Evolutionary conservation across 352 stramenopile genomes (phyloP).

Genomic region (Globisporangium apiculatum): DNA sequence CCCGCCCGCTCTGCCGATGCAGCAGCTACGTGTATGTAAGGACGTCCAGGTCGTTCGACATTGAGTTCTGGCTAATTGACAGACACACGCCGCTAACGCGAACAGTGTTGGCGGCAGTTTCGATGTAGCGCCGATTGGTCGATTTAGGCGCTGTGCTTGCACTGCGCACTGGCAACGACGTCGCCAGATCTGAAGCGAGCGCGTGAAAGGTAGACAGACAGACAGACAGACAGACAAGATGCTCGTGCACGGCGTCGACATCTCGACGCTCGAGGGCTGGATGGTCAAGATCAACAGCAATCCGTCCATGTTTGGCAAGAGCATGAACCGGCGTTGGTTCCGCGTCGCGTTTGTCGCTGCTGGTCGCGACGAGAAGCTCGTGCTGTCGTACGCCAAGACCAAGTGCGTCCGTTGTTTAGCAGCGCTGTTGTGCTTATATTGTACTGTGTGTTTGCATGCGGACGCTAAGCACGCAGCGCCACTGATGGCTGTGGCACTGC

Average conservation of each 20-base stretch:
- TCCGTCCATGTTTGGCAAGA: constrained; percentile 72
- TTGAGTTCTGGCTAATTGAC: too few relatives aligned
- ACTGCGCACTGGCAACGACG: too few relatives aligned
- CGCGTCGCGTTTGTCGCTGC: constrained; percentile 49
- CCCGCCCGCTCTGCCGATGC: too few relatives aligned
- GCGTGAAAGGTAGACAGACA: too few relatives aligned
- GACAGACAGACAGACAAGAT: constrained; percentile 17
- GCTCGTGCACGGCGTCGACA: constrained; percentile 72
- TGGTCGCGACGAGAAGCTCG: constrained; percentile 44
- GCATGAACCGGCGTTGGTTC: constrained; percentile 72
- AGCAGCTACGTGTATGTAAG: too few relatives aligned
- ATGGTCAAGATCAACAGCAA: constrained; percentile 87
- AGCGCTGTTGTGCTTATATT: too few relatives aligned
- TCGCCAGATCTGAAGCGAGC: too few relatives aligned
- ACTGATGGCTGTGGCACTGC: neutral
- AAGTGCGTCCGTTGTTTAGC: constrained; percentile 34
- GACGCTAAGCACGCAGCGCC: neutral
- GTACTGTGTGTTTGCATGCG: neutral
- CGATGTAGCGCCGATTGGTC: too few relatives aligned
- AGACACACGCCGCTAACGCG: too few relatives aligned
- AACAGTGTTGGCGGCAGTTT: too few relatives aligned
- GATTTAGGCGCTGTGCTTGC: too few relatives aligned
- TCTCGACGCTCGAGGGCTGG: constrained; percentile 77
- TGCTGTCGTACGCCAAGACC: constrained; percentile 76
- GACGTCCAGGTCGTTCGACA: too few relatives aligned